Percentiles rank a stretch among this genome's conserved stretches.
These are phyloP conservation scores for Pleurotus eryngii DNA, from an alignment of 768 basidiomycete species.

Conservation along the genomic window DNA sequence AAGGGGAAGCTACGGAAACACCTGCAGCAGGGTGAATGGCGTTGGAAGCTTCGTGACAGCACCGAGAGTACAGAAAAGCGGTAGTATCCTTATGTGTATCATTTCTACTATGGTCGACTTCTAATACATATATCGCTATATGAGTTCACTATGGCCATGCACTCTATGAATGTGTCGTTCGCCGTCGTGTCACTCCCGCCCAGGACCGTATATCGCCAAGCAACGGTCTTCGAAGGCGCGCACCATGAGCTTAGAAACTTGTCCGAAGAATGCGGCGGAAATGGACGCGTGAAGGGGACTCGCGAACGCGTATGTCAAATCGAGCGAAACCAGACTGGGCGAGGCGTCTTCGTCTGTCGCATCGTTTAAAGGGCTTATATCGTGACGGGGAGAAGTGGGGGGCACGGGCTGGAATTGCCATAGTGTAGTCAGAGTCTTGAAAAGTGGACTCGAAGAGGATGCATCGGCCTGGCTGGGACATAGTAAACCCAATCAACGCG, in stretches of 20 bases:
- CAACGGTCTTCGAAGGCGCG: slow-evolving; percentile 90
- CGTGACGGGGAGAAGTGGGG: slow-evolving; percentile 35
- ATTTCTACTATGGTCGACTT: no score
- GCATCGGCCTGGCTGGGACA: slow-evolving; percentile 55
- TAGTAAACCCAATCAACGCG: slow-evolving; percentile 8
- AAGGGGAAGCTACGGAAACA: slow-evolving; percentile 5
- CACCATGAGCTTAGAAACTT: slow-evolving; percentile 87
- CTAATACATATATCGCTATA: no score
- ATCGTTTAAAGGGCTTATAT: not conserved
- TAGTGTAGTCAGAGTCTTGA: slow-evolving; percentile 64
- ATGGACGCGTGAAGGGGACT: slow-evolving; percentile 83
- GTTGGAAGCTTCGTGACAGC: not conserved
- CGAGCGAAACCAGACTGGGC: slow-evolving; percentile 81
- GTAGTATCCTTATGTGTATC: no score
- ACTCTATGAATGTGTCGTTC: no score
- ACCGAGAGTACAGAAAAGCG: no score
- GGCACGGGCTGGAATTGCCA: slow-evolving; percentile 73
- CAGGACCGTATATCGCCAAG: slow-evolving; percentile 61
- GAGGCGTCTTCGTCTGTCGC: slow-evolving; percentile 16
- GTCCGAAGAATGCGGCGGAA: slow-evolving; percentile 82
- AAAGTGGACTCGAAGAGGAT: slow-evolving; percentile 67
- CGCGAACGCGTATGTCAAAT: slow-evolving; percentile 82
- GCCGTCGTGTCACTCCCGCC: slow-evolving; percentile 15
- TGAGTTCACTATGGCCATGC: no score
- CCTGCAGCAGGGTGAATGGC: not conserved